A percentile compares a stretch with the other conserved stretches of the same genome.
Conservation (phyloP, 1,284 basidiomycete genomes). For the Rhodotorula sp. region DNA sequence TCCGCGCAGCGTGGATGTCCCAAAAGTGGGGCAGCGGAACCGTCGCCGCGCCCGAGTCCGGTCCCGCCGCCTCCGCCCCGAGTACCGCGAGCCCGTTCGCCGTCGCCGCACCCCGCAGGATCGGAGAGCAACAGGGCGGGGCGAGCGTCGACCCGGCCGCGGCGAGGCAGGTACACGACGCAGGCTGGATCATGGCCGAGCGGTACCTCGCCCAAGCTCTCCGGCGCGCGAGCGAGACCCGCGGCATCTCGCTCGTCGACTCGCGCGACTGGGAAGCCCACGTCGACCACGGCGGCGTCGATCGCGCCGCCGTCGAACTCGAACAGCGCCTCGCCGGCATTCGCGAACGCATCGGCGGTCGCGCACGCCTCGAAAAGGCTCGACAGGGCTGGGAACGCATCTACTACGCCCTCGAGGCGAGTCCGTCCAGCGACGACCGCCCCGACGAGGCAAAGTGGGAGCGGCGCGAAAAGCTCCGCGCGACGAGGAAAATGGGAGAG, state of each 20-base stretch:
- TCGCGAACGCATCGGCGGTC: constrained; percentile 41
- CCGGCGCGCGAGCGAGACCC: constrained; percentile 15
- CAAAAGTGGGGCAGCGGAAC: constrained; percentile 37
- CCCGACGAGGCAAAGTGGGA: constrained; percentile 22
- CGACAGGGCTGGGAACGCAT: constrained; percentile 39
- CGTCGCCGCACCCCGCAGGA: not conserved
- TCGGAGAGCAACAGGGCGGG: constrained; percentile 16
- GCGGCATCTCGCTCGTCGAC: constrained; percentile 33
- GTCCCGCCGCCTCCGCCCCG: not conserved
- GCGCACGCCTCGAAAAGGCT: constrained; percentile 29
- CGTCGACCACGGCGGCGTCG: constrained; percentile 26
- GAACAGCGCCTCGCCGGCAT: constrained; percentile 42
- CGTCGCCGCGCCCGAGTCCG: constrained; percentile 9
- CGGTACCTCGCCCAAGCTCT: constrained; percentile 41
- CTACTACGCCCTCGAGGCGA: constrained; percentile 25
- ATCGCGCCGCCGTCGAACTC: constrained; percentile 42
- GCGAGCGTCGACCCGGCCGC: not conserved
- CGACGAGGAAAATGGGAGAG: constrained; percentile 39
- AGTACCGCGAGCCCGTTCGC: not conserved
- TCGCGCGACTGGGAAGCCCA: constrained; percentile 15
- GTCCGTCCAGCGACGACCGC: not conserved
- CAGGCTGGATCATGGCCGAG: constrained; percentile 42
- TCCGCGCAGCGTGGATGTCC: constrained; percentile 44
- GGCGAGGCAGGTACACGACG: constrained; percentile 35
- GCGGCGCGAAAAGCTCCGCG: constrained; percentile 27